These are phyloP conservation scores for Penicillium manginii DNA, from an alignment of 495 filamentous ascomycete species.

Conservation along the genomic window DNA sequence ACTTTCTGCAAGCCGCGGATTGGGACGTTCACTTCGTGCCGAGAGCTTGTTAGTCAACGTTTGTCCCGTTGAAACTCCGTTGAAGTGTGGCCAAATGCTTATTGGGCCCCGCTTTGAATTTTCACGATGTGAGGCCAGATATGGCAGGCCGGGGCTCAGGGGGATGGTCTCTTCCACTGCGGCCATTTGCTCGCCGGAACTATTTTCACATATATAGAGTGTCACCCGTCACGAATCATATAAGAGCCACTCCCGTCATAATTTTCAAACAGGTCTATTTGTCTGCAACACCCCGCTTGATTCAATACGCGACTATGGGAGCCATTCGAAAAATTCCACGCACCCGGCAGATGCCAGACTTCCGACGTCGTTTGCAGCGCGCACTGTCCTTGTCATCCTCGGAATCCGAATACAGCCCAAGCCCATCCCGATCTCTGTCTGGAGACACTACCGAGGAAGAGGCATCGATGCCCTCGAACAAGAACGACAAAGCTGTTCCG, in stretches of 20 bases:
- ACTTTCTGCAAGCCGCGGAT: background rate
- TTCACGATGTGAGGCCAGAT: background rate
- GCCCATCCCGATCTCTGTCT: background rate
- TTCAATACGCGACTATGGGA: background rate
- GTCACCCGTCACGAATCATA: too few relatives aligned
- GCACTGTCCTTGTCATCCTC: background rate
- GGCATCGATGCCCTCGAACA: background rate
- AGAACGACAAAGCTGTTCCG: background rate
- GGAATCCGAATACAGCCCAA: background rate
- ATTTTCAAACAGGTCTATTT: background rate
- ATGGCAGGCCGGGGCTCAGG: background rate
- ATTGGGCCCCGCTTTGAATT: background rate
- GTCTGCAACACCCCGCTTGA: background rate
- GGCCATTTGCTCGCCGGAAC: background rate
- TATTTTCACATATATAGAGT: background rate
- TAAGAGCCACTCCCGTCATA: too few relatives aligned
- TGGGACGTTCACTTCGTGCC: background rate
- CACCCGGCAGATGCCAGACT: background rate
- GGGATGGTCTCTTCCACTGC: background rate
- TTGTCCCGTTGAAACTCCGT: background rate
- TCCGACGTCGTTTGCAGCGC: background rate
- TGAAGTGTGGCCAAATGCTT: background rate
- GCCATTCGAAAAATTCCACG: background rate
- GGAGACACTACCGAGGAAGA: background rate
- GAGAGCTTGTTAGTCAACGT: too few relatives aligned